A percentile compares a stretch with the other conserved stretches of the same genome.
phyloP scores from a whole-genome alignment of 2,329 filamentous ascomycete species.

The Paraconiothyrium brasiliense region DNA sequence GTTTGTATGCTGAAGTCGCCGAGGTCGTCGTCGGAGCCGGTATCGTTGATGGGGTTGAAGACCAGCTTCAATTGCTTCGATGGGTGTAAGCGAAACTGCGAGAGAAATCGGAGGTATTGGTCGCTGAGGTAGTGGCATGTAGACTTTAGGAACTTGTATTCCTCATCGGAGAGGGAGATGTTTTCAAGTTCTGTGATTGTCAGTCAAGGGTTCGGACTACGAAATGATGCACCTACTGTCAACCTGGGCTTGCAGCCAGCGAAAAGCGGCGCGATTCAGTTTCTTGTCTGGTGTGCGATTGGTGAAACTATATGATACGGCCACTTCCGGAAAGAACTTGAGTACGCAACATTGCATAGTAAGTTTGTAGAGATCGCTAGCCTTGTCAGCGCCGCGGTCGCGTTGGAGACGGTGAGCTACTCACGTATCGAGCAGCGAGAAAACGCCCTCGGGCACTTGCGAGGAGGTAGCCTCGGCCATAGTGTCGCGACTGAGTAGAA shows the following conservation, averaged over 20 bases:
- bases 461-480: conserved; percentile 34
- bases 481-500: not conserved
- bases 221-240: conserved; percentile 63
- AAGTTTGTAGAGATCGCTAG: conserved; percentile 83
- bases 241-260: conserved; percentile 86
- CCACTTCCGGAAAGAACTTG: conserved; percentile 83
- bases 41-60: conserved; percentile 67
- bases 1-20: conserved; percentile 82
- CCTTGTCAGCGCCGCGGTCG: conserved; percentile 14
- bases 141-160: conserved; percentile 78
- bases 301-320: conserved; percentile 92
- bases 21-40: conserved; percentile 69
- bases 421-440: conserved; percentile 59
- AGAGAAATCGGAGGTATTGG: conserved; percentile 82
- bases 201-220: conserved; percentile 10
- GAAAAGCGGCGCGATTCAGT: conserved; percentile 81
- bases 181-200: conserved; percentile 75
- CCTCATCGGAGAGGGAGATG: conserved; percentile 79
- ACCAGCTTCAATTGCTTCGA: conserved; percentile 78
- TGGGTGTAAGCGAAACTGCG: conserved; percentile 82
- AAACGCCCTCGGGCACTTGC: conserved; percentile 49
- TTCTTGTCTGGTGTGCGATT: conserved; percentile 96
- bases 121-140: conserved; percentile 82
- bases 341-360: conserved; percentile 94
- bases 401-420: conserved; percentile 1